Base-by-base conservation (phyloP, 2,329 filamentous ascomycete species). In the Fusarium penzigii region DNA sequence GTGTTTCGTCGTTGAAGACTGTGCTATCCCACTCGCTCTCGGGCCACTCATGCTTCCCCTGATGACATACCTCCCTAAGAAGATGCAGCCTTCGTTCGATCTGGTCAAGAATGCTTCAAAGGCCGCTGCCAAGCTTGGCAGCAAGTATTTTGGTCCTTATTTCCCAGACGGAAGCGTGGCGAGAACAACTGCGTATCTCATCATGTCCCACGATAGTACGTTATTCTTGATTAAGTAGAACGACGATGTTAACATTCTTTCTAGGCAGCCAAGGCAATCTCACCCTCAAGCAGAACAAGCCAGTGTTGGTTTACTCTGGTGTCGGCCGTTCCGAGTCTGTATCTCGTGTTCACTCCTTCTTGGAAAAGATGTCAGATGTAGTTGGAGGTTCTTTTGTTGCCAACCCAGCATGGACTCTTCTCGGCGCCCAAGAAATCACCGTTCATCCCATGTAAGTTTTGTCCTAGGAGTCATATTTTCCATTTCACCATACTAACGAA, bases 191-290 rank as follows among this genome's bases (percentile, higher is more conserved):
- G 77, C 84, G 1, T 88, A 87, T 64, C 74, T 89, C 5, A 76
- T 87, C 63, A 87, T 88, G 83, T 83, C 80, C 2, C 84, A 88
- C 59, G 85, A 87, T 58, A 83, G 78, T 73, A 72, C 64, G 72
- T 64, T 5, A 7, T 16, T 2, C 10, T 2, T 17, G 11, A 1
- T n/a, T 3, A 4, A 11, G 9, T 6, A 12, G 6, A 12, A 12
- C 12, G 2, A 10, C 6, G 11, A 9, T 17, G 8, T 42, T 51
- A 1, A 50, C 29, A 40, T 17, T 36, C 2, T 29, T 6, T 16
- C 12, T 46, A 79, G 76, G 73, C 41, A 84, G 84, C 60, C 82
- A 88, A 68, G 84, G 82, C 1, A 78, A 77, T 8, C 65, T 88
- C 43, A 79, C 77, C 0, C 72, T 89, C 7, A 75, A 83, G 55